A percentile compares a stretch with the other conserved stretches of the same genome.
phyloP scores from a whole-genome alignment of 495 filamentous ascomycete genomes.

The Parathielavia appendiculata region DNA sequence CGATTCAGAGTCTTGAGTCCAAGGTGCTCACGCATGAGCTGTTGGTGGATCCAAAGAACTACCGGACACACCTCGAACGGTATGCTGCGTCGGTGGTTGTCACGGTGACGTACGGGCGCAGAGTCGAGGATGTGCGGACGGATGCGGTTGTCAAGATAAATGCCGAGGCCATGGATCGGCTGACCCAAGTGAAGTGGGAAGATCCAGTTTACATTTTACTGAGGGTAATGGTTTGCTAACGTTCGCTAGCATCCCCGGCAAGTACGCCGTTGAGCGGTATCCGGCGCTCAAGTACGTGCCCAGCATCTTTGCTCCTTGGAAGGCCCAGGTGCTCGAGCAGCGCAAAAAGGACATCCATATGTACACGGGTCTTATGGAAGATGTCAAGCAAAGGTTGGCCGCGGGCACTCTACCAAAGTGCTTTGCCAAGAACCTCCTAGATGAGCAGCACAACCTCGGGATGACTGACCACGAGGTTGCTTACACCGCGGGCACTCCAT shows the following conservation, averaged over 20 bases:
- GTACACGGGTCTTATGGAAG: constrained; percentile 48
- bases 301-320: constrained; percentile 52
- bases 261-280: constrained; percentile 54
- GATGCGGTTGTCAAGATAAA: constrained; percentile 49
- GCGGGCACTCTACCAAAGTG: constrained; percentile 40
- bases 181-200: constrained; percentile 52
- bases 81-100: constrained; percentile 57
- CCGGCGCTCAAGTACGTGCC: constrained; percentile 52
- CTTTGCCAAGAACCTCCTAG: constrained; percentile 48
- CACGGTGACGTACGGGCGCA: constrained; percentile 53
- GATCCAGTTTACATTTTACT: too few species aligned
- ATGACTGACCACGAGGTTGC: constrained; percentile 52
- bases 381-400: constrained; percentile 29
- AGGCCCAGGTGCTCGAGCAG: constrained; percentile 48
- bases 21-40: constrained; percentile 47
- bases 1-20: constrained; percentile 51
- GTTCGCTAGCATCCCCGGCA: constrained; percentile 47
- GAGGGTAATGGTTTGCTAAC: neutral
- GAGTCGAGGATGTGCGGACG: constrained; percentile 50
- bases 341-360: constrained; percentile 47
- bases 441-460: constrained; percentile 41
- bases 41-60: constrained; percentile 29
- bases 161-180: constrained; percentile 51
- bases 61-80: constrained; percentile 42
- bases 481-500: constrained; percentile 53